Percentiles rank a stretch among this genome's conserved stretches.
phyloP scores from a whole-genome alignment of 306 rosid genomes.

The Dryas octopetala region DNA sequence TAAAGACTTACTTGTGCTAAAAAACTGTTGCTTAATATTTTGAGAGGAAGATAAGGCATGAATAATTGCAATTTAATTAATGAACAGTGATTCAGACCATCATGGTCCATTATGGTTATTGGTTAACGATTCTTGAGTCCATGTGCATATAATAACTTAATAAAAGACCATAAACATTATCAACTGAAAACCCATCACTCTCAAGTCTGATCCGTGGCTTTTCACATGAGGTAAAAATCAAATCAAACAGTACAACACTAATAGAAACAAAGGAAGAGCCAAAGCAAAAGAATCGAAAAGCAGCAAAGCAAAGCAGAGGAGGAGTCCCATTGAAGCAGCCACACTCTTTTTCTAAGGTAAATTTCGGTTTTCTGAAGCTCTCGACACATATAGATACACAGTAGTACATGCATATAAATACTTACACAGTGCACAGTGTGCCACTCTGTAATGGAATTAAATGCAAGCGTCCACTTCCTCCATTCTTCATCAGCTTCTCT shows the following conservation, averaged over 20 bases:
- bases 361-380: neutral
- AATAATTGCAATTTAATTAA: neutral
- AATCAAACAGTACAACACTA: neutral
- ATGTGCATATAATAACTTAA: neutral
- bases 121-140: too few relatives aligned
- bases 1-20: too few relatives aligned
- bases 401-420: neutral
- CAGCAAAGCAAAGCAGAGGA: neutral
- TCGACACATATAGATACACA: neutral
- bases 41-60: neutral
- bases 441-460: constrained; percentile 14
- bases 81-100: neutral
- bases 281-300: neutral
- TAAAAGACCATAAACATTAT: neutral
- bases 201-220: neutral
- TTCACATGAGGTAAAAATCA: neutral
- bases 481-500: constrained; percentile 5
- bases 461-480: constrained; percentile 24
- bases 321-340: neutral
- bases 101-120: neutral
- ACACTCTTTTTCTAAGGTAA: neutral
- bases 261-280: constrained; percentile 1
- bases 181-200: neutral
- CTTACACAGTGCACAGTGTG: neutral
- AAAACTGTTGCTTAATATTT: too few relatives aligned